Base-by-base conservation (phyloP, 208 protist genomes). In the Leishmania tarentolae region DNA sequence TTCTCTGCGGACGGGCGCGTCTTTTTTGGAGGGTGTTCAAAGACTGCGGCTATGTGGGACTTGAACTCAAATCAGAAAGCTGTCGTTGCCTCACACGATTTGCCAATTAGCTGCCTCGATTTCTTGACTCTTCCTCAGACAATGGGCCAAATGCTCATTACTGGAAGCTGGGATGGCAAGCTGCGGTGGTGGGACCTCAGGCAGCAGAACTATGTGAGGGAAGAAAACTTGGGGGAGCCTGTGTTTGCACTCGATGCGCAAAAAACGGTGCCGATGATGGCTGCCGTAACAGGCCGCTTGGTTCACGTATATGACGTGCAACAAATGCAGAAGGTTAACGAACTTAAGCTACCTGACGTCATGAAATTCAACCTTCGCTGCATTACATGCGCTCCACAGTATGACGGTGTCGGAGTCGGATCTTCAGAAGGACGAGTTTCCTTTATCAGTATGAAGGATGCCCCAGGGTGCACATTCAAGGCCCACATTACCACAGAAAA, bases 101-200 rank as follows among this genome's bases (percentile, higher is more conserved):
- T 97, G 42, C 94, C 94, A 28, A 82, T 97, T 72, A 95, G 91
- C 79, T 95, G 90, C 65, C 69, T 97, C 71, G 68, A 90, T 17
- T 91, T 93, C 78, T 80, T 97, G 35, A 83, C 46, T 31, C 63
- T 85, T 40, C 83, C 90, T 35, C 77, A 85, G 47, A 76, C 81
- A 0, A 83, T 87, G 73, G 75, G 75, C 47, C 86, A 94, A n/a
- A 78, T 95, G 78, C 84, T 97, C 35, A 82, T 97, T 47, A 96
- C 93, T 7, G 92, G 91, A 24, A 95, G 94, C 80, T 96, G 93
- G 92, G 94, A 97, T 75, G 92, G 93, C 3, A 96, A 92, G 73
- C 47, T 97, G 75, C 89, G 92, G 9, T 95, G 93, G 86, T 97
- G 94, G 94, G 94, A 97, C 82, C 82, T 95, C 31, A 85, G 92